Conservation (phyloP, 75 land plant genomes). For the Cunninghamia lanceolata region DNA sequence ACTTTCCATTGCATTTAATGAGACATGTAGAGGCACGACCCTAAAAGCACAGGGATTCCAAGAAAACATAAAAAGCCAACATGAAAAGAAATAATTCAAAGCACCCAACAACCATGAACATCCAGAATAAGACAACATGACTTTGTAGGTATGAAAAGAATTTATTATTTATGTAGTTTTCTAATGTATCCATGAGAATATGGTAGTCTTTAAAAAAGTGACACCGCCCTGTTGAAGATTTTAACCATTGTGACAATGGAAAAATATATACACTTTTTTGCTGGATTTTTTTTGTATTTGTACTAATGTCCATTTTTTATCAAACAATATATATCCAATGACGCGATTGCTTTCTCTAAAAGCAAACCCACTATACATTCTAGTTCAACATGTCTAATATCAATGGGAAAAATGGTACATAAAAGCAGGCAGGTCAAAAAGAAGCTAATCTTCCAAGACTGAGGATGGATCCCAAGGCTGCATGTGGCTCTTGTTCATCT, state of each 20-base stretch:
- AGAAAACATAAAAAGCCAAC: background rate
- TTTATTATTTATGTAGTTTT: background rate
- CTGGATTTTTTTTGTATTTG: background rate
- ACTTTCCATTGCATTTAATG: slow-evolving; percentile 9
- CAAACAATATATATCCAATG: background rate
- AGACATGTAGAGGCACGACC: background rate
- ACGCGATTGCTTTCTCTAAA: background rate
- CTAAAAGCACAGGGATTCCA: slow-evolving; percentile 11
- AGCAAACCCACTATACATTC: background rate
- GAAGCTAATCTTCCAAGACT: too few relatives aligned
- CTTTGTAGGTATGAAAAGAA: background rate
- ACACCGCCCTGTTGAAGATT: background rate
- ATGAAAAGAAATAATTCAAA: background rate
- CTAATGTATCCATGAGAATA: too few relatives aligned
- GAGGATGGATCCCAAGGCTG: too few relatives aligned
- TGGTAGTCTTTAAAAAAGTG: background rate
- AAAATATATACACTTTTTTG: background rate
- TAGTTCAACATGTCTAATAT: background rate
- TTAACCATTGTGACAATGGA: background rate
- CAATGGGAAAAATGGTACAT: background rate
- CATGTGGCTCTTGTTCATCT: too few relatives aligned
- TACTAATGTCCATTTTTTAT: background rate
- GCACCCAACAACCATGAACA: background rate
- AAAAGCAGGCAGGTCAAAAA: too few relatives aligned
- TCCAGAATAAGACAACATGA: background rate